Evolutionary conservation across 208 protist genomes (phyloP).

Genomic region (Borovskyia barvae): DNA sequence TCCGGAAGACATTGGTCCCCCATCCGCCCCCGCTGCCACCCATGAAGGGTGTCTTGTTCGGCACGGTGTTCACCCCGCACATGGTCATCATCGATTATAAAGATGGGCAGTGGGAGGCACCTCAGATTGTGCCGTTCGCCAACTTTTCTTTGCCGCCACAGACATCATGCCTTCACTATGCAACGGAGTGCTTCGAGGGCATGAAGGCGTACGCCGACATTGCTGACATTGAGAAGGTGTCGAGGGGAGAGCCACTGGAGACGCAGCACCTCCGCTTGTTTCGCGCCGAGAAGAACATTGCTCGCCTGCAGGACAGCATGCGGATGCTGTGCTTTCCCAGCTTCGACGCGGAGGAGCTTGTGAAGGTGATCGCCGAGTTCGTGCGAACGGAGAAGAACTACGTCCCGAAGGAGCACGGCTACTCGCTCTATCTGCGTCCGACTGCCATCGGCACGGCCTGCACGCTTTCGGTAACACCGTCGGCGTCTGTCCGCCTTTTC

Average conservation of each 20-base stretch:
- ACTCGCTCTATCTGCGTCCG: conserved; percentile 98
- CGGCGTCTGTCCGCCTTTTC: conserved; percentile 77
- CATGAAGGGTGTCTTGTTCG: conserved; percentile 86
- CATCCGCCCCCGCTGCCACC: conserved; percentile 55
- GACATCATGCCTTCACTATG: conserved; percentile 94
- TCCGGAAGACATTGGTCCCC: conserved; percentile 25
- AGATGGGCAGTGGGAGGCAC: conserved; percentile 86
- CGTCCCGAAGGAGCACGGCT: conserved; percentile 91
- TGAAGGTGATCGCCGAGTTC: conserved; percentile 92
- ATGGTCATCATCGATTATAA: conserved; percentile 93
- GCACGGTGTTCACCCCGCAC: conserved; percentile 94
- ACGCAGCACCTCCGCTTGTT: conserved; percentile 91
- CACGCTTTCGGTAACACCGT: conserved; percentile 63
- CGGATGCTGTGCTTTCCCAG: conserved; percentile 89
- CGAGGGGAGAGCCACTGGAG: conserved; percentile 29
- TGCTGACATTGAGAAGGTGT: conserved; percentile 47
- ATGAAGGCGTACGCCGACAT: conserved; percentile 97
- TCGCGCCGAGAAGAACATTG: conserved; percentile 95
- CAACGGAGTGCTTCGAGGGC: conserved; percentile 95
- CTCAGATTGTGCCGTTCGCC: conserved; percentile 62
- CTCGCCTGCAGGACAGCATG: conserved; percentile 84
- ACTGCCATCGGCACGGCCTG: conserved; percentile 92
- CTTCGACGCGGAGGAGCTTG: conserved; percentile 89
- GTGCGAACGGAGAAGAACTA: conserved; percentile 93
- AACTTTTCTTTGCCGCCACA: conserved; percentile 91